phyloP scores from a whole-genome alignment of 2,329 filamentous ascomycete genomes.

The Chalara sp. region DNA sequence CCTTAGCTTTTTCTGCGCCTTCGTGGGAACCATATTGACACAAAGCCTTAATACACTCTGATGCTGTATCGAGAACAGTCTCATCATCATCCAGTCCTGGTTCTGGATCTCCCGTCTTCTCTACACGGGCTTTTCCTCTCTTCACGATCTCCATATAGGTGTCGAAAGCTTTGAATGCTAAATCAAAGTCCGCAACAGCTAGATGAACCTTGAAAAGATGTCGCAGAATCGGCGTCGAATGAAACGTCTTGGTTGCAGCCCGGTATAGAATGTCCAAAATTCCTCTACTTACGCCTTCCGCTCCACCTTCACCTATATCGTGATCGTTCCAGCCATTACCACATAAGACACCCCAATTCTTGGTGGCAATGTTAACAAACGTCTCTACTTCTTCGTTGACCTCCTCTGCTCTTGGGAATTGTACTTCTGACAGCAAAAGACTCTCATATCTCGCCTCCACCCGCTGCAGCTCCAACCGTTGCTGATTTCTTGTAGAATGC shows the following conservation, averaged over 20 bases:
- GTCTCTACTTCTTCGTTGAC: conserved; percentile 71
- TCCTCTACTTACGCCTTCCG: conserved; percentile 65
- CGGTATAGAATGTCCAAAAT: conserved; percentile 86
- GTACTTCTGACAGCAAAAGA: conserved; percentile 68
- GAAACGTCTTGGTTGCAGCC: conserved; percentile 87
- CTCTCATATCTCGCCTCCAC: conserved; percentile 76
- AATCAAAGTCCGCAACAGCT: conserved; percentile 81
- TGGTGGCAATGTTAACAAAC: conserved; percentile 73
- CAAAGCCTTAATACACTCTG: conserved; percentile 72
- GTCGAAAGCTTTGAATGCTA: conserved; percentile 85
- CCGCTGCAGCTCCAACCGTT: conserved; percentile 70
- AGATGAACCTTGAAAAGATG: conserved; percentile 84
- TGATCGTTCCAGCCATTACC: conserved; percentile 73
- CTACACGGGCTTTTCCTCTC: conserved; percentile 74
- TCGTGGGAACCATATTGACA: conserved; percentile 72
- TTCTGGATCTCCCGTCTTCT: conserved; percentile 69
- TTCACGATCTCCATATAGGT: conserved; percentile 86
- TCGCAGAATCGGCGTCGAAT: conserved; percentile 83
- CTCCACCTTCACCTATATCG: conserved; percentile 76
- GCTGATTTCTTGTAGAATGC: conserved; percentile 51
- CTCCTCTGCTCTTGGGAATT: conserved; percentile 79
- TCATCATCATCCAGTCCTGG: conserved; percentile 72
- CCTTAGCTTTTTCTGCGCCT: conserved; percentile 72
- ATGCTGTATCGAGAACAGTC: conserved; percentile 68
- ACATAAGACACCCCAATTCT: conserved; percentile 79